phyloP scores from a whole-genome alignment of 1,284 basidiomycete species.

The Mycosarcoma mackinlayi region DNA sequence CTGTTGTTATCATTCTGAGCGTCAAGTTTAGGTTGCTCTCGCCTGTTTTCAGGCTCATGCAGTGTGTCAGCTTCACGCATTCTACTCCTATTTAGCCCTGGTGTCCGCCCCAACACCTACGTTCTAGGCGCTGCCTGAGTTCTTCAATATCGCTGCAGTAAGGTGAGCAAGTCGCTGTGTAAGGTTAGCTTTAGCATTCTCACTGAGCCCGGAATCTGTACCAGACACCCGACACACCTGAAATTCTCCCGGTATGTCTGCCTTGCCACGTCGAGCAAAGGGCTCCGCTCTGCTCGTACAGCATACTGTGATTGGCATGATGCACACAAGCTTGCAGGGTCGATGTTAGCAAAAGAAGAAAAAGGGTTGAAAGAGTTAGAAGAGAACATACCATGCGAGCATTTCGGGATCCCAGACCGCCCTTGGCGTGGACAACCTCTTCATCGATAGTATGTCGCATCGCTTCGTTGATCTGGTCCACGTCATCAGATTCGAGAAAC shows the following conservation, averaged over 20 bases:
- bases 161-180: background rate
- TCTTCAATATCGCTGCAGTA: slow-evolving; percentile 77
- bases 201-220: background rate
- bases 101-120: no score
- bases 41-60: slow-evolving; percentile 20
- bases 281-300: slow-evolving; percentile 81
- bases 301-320: slow-evolving; percentile 73
- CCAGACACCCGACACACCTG: no score
- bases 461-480: slow-evolving; percentile 75
- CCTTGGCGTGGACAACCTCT: slow-evolving; percentile 68
- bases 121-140: slow-evolving; percentile 67
- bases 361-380: background rate
- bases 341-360: background rate
- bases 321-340: background rate
- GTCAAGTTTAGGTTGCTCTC: slow-evolving; percentile 76
- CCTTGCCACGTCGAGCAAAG: slow-evolving; percentile 87
- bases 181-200: background rate
- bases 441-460: slow-evolving; percentile 79
- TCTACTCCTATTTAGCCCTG: background rate
- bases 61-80: background rate
- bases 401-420: slow-evolving; percentile 23
- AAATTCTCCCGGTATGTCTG: slow-evolving; percentile 89
- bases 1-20: slow-evolving; percentile 76
- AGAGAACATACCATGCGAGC: slow-evolving; percentile 26
- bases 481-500: slow-evolving; percentile 79